A percentile compares a stretch with the other conserved stretches of the same genome.
These are phyloP conservation scores for Claviceps lovelessii DNA, from an alignment of 2,329 filamentous ascomycete genomes.

Conservation along the genomic window DNA sequence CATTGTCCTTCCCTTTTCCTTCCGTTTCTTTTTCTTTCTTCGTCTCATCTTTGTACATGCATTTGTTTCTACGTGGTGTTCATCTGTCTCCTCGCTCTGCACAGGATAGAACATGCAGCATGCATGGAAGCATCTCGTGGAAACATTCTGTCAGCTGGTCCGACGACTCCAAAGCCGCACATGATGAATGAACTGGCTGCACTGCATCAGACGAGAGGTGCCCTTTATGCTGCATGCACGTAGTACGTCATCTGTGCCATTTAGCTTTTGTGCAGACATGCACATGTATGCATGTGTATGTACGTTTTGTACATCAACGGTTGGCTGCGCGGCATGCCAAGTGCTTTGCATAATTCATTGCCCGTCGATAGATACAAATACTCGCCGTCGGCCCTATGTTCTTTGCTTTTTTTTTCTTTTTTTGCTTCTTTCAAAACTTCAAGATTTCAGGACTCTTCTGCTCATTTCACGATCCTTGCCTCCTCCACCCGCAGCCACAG, in stretches of 20 bases:
- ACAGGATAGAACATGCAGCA: background rate
- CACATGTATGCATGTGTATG: too few species aligned
- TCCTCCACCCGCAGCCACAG: background rate
- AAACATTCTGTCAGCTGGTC: background rate
- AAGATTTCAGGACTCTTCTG: background rate
- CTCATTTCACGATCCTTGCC: background rate
- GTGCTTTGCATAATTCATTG: too few species aligned
- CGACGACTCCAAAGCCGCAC: too few species aligned
- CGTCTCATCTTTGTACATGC: background rate
- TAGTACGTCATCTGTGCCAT: too few species aligned
- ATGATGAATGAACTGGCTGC: too few species aligned
- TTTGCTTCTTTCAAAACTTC: background rate
- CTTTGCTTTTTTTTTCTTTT: background rate
- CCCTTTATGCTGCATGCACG: too few species aligned
- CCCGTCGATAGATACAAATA: too few species aligned
- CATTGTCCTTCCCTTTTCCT: background rate
- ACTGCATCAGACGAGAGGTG: too few species aligned
- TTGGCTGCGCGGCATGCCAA: too few species aligned
- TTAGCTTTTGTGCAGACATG: too few species aligned
- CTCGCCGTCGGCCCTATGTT: too few species aligned
- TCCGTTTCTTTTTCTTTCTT: background rate
- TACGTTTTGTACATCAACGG: too few species aligned
- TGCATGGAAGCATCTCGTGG: background rate
- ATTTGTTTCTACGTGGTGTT: background rate
- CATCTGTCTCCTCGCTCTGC: background rate